Conservation (phyloP, 257 asterid genomes). For the Scutellaria baicalensis region DNA sequence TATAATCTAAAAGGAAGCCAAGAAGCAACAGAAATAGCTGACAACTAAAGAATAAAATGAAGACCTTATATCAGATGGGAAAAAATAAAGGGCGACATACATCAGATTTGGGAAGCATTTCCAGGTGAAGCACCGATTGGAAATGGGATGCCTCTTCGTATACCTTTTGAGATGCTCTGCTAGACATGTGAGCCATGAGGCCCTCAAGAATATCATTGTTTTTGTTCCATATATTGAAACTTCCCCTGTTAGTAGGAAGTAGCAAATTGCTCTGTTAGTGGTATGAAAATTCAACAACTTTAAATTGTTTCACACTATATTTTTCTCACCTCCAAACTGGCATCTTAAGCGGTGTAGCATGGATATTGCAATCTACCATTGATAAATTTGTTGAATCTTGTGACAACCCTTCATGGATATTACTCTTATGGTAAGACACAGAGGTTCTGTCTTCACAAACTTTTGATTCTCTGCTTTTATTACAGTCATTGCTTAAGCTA, state of each 20-base stretch:
- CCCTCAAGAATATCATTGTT: conserved; percentile 30
- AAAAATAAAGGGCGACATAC: conserved; percentile 68
- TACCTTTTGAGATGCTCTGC: conserved; percentile 38
- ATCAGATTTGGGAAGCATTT: conserved; percentile 41
- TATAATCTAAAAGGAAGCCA: background rate
- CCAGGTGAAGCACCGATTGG: conserved; percentile 40
- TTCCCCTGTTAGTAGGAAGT: conserved; percentile 38
- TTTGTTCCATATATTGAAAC: conserved; percentile 33
- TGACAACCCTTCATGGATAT: conserved; percentile 2
- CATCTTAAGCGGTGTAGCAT: conserved; percentile 27
- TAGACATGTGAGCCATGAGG: conserved; percentile 47
- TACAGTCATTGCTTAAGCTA: background rate
- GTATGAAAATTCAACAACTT: background rate
- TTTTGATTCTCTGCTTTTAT: background rate
- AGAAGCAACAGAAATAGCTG: background rate
- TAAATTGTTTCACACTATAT: background rate
- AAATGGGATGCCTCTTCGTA: conserved; percentile 34
- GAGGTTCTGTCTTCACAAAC: background rate
- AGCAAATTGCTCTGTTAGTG: background rate
- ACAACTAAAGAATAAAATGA: background rate
- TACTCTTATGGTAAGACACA: background rate
- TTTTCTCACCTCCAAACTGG: conserved; percentile 57
- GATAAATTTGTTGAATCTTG: conserved; percentile 5
- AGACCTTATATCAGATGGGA: conserved; percentile 47
- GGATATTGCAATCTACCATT: background rate